A percentile compares a stretch with the other conserved stretches of the same genome.
phyloP scores from a whole-genome alignment of 2,329 filamentous ascomycete species.

The Metarhizium robertsii region DNA sequence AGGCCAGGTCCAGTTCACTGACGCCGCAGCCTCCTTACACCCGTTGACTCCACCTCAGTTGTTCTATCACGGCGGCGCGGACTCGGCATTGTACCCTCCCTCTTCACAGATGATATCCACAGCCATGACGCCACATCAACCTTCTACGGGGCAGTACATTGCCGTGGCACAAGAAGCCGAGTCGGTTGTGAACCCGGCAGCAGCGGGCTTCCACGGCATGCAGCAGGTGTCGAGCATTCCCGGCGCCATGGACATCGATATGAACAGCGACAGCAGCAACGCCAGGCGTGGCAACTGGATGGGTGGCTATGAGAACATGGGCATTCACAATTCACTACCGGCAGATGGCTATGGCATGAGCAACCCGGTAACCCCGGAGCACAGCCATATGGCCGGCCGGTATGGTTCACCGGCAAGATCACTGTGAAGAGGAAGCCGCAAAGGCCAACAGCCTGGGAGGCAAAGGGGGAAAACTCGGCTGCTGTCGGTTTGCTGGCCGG shows the following conservation, averaged over 20 bases:
- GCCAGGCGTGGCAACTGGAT: conserved; percentile 3
- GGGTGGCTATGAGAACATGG: conserved; percentile 2
- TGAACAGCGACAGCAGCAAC: neutral
- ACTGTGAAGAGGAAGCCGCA: neutral
- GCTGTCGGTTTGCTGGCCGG: neutral
- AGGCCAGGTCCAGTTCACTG: neutral
- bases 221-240: neutral
- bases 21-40: conserved; percentile 2
- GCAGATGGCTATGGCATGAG: neutral
- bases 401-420: neutral
- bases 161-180: neutral
- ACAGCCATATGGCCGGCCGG: neutral
- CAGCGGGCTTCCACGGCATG: conserved; percentile 1
- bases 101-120: conserved; percentile 3
- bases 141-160: conserved; percentile 1
- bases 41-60: conserved; percentile 1
- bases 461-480: neutral
- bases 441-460: too few species aligned
- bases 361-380: neutral
- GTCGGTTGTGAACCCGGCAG: neutral
- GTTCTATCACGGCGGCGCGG: conserved; percentile 1
- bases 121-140: conserved; percentile 2
- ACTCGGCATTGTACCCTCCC: conserved; percentile 2
- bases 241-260: conserved; percentile 3
- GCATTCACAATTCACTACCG: neutral